A percentile compares a stretch with the other conserved stretches of the same genome.
These are phyloP conservation scores for Ustilago esculenta DNA, from an alignment of 1,284 basidiomycete species.

Conservation along the genomic window DNA sequence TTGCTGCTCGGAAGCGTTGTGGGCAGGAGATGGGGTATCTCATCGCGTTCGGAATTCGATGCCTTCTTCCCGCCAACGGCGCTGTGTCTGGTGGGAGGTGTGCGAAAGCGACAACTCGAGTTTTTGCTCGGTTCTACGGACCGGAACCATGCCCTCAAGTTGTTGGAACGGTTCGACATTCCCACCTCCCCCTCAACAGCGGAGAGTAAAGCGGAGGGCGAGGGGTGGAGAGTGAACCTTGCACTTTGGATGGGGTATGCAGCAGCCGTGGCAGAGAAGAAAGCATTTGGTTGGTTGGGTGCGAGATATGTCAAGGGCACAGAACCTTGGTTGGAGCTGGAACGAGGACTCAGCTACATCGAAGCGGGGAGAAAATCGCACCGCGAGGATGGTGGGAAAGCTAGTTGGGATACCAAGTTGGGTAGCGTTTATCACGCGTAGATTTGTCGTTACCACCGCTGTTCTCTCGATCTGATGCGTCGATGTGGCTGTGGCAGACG, in stretches of 20 bases:
- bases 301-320: conserved; percentile 48
- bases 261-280: conserved; percentile 29
- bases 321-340: conserved; percentile 47
- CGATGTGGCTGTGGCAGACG: too few relatives aligned
- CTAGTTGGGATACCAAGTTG: conserved; percentile 20
- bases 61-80: conserved; percentile 66
- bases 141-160: conserved; percentile 65
- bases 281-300: conserved; percentile 24
- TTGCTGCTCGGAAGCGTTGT: conserved; percentile 66
- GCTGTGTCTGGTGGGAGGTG: neutral
- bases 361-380: neutral
- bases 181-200: conserved; percentile 66
- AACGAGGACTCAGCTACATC: conserved; percentile 20
- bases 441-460: neutral
- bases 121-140: conserved; percentile 54
- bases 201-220: conserved; percentile 33
- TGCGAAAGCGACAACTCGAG: conserved; percentile 6
- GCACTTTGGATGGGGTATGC: conserved; percentile 13
- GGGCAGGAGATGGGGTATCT: conserved; percentile 66
- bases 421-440: conserved; percentile 26
- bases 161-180: conserved; percentile 68
- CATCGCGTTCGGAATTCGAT: conserved; percentile 66
- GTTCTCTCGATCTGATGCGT: too few relatives aligned
- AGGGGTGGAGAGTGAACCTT: conserved; percentile 1
- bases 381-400: neutral